These are phyloP conservation scores for Apiospora sp. DNA, from an alignment of 2,329 filamentous ascomycete genomes.

Conservation along the genomic window DNA sequence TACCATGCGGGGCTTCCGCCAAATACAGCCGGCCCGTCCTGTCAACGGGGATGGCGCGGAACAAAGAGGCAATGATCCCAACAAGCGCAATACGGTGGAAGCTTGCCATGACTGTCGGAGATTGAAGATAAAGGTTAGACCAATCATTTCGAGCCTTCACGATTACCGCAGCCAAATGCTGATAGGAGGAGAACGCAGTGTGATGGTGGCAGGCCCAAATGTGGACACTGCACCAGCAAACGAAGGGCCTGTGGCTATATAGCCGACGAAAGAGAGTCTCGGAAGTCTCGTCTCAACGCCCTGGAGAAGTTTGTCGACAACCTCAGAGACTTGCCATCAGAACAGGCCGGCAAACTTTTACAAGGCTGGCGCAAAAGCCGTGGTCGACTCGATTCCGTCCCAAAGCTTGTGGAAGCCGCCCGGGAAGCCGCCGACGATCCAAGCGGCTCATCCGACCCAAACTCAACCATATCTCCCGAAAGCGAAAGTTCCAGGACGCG, in stretches of 20 bases:
- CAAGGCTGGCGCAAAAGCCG: constrained; percentile 31
- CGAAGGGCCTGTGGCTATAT: constrained; percentile 42
- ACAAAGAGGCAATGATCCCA: not conserved
- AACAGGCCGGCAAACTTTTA: constrained; percentile 38
- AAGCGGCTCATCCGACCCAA: not conserved
- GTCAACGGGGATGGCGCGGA: not conserved
- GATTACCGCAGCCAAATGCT: not conserved
- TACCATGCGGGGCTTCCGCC: constrained; percentile 14
- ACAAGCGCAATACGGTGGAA: constrained; percentile 9
- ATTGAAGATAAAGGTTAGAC: constrained; percentile 24
- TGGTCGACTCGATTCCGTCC: constrained; percentile 14
- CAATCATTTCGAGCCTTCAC: not conserved
- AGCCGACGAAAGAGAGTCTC: constrained; percentile 41
- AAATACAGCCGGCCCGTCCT: not conserved
- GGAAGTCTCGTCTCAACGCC: constrained; percentile 39
- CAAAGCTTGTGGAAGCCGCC: constrained; percentile 8
- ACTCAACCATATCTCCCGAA: not conserved
- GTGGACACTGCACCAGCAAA: constrained; percentile 39
- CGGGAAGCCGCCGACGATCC: not conserved
- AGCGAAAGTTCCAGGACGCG: not conserved
- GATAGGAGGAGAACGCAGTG: constrained; percentile 35
- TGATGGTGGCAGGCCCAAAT: constrained; percentile 43
- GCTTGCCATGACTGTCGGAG: constrained; percentile 27
- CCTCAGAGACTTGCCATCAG: constrained; percentile 34
- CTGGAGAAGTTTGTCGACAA: constrained; percentile 40